Conservation (phyloP, 352 stramenopile genomes). For the Plasmopara viticola region DNA sequence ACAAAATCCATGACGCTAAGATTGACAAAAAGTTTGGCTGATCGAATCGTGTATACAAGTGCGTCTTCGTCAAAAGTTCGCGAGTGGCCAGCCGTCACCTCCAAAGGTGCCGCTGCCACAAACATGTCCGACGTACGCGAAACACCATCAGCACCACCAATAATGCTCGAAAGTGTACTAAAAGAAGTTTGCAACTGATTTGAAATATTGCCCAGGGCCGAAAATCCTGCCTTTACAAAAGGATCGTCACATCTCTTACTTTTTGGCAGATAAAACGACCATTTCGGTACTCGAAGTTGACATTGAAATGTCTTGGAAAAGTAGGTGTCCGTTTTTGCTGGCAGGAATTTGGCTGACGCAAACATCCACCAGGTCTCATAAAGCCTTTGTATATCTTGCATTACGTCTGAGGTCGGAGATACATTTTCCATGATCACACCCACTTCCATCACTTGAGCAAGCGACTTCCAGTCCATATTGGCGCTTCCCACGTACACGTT, state of each 20-base stretch:
- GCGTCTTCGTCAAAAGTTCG: constrained; percentile 65
- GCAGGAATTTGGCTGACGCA: constrained; percentile 25
- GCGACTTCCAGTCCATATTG: constrained; percentile 86
- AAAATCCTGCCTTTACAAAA: constrained; percentile 40
- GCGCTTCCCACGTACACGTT: constrained; percentile 73
- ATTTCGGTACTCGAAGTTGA: constrained; percentile 47
- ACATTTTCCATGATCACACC: constrained; percentile 58
- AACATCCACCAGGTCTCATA: constrained; percentile 76
- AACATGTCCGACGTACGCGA: constrained; percentile 32
- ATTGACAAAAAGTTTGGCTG: constrained; percentile 41
- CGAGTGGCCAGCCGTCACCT: constrained; percentile 42
- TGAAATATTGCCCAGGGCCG: constrained; percentile 42
- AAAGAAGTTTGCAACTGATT: constrained; percentile 39
- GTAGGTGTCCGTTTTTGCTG: constrained; percentile 33
- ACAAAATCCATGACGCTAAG: constrained; percentile 83
- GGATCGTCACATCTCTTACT: constrained; percentile 31
- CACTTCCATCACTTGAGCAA: constrained; percentile 82
- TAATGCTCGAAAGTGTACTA: constrained; percentile 1
- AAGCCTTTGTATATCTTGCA: constrained; percentile 55
- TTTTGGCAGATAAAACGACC: constrained; percentile 45
- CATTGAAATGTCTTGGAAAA: constrained; percentile 56
- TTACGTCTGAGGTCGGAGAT: constrained; percentile 19
- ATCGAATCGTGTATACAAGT: constrained; percentile 66
- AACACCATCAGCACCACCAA: constrained; percentile 1
- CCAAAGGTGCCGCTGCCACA: constrained; percentile 52